Evolutionary conservation across 2,329 filamentous ascomycete species (phyloP), one percentile per base, ranked within the genome.

Genomic region (Calonectria pseudoturangicola): DNA sequence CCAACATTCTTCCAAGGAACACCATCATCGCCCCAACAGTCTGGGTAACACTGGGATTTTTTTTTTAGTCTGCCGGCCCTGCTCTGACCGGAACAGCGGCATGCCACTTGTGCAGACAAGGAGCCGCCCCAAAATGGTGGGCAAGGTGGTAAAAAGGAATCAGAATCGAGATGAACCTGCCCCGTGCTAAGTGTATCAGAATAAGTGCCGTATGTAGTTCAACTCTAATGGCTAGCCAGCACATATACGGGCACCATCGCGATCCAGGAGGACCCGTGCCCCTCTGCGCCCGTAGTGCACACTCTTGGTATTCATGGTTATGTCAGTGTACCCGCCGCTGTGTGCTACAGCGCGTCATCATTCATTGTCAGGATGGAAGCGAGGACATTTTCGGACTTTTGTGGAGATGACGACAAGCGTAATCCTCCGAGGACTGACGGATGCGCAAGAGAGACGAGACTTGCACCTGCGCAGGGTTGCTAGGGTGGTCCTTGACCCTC

Each of bases 401-500:
- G 28, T 15, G 30, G 30, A 48, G 39, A 28, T 41, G 51, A 43
- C 12, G 50, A 41, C 41, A 48, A 41, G 62, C 43, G 68, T 30
- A 30, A 50, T 65, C 48, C n/a, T 21, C 12, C 28, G 50, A 62
- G 43, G 41, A 45, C 68, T 47, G 36, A 43, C 60, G 60, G n/a
- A 45, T 21, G 16, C 15, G 48, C 13, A 43, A 36, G 36, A 69
- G 54, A 73, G 54, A 71, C 39, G 67, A 63, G 51, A 45, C 39
- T 28, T 48, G 60, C 63, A 51, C 71, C 27, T 45, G 62, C 48
- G 70, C 47, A 72, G 45, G 67, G 68, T 50, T 56, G 66, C 62
- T 43, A 36, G 54, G 39, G 65, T 72, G 69, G 74, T 39, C 67
- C 70, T 75, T 54, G 66, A 74, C 68, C 51, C 68, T 63, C 71